These are phyloP conservation scores for Ramularia collo-cygni DNA, from an alignment of 2,329 filamentous ascomycete species.

Conservation along the genomic window DNA sequence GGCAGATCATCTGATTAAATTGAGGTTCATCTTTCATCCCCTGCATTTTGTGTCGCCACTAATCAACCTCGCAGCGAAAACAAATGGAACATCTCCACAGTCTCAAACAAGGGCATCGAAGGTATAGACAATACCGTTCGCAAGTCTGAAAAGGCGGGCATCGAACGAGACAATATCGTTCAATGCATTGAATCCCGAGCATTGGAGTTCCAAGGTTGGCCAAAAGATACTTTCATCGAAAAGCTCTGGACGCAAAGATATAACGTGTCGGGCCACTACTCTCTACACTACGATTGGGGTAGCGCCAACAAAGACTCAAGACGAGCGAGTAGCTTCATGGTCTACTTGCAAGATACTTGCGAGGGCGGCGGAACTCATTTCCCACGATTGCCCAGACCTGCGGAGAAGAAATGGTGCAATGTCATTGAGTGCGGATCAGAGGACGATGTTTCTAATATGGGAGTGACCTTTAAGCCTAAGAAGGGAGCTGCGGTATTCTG, in stretches of 20 bases:
- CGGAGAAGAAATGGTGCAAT: constrained; percentile 46
- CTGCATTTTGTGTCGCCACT: no score
- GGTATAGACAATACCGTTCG: constrained; percentile 43
- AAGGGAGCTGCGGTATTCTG: constrained; percentile 56
- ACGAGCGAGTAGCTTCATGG: constrained; percentile 55
- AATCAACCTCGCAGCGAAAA: constrained; percentile 27
- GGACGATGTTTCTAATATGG: constrained; percentile 32
- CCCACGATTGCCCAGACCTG: constrained; percentile 43
- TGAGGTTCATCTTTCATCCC: no score
- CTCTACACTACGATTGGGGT: constrained; percentile 55
- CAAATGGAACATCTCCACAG: constrained; percentile 49
- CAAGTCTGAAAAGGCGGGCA: constrained; percentile 47
- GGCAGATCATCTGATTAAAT: constrained; percentile 31
- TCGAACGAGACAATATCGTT: constrained; percentile 43
- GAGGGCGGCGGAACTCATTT: constrained; percentile 57
- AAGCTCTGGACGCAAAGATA: constrained; percentile 56
- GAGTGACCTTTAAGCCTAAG: constrained; percentile 52
- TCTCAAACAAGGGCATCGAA: constrained; percentile 45
- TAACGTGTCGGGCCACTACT: constrained; percentile 51
- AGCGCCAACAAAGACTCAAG: constrained; percentile 23
- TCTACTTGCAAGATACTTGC: constrained; percentile 49
- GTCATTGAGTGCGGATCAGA: constrained; percentile 46
- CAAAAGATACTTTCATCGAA: constrained; percentile 51
- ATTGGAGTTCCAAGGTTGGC: constrained; percentile 55
- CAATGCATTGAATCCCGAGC: constrained; percentile 55